A percentile compares a stretch with the other conserved stretches of the same genome.
These are phyloP conservation scores for Penicillium sumatraense DNA, from an alignment of 2,329 filamentous ascomycete species.

Conservation along the genomic window DNA sequence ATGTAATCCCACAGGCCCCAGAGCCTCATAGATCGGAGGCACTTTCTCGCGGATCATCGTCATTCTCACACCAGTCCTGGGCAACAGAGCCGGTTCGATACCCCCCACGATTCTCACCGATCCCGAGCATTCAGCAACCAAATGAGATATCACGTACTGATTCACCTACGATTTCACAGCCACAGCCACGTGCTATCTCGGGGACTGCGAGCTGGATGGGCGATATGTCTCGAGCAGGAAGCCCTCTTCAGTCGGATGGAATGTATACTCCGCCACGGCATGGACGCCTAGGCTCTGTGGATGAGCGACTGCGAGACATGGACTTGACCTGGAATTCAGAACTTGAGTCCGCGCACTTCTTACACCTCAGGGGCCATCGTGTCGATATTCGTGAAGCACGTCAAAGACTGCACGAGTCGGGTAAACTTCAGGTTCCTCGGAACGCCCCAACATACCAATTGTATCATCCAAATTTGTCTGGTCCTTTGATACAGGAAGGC, in stretches of 20 bases:
- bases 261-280: conserved; percentile 20
- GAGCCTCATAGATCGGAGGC: conserved; percentile 34
- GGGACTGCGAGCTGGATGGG: conserved; percentile 28
- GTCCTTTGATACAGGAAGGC: conserved; percentile 32
- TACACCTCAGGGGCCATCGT: conserved; percentile 34
- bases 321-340: conserved; percentile 23
- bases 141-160: conserved; percentile 8
- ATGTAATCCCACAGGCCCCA: conserved; percentile 30
- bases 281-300: conserved; percentile 24
- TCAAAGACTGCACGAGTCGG: conserved; percentile 26
- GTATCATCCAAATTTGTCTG: conserved; percentile 35
- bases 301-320: conserved; percentile 18
- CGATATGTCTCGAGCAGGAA: conserved; percentile 12
- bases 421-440: conserved; percentile 19
- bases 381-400: conserved; percentile 37
- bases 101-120: conserved; percentile 31
- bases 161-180: conserved; percentile 19
- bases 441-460: conserved; percentile 27
- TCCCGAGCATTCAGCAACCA: conserved; percentile 22
- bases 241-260: conserved; percentile 25
- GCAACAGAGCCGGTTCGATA: conserved; percentile 41
- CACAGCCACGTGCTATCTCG: conserved; percentile 20
- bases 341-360: conserved; percentile 15
- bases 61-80: conserved; percentile 41
- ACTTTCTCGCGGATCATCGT: conserved; percentile 40